Evolutionary conservation across 192 early-diverging fungal species (phyloP).

Genomic region (Entomortierella parvispora): DNA sequence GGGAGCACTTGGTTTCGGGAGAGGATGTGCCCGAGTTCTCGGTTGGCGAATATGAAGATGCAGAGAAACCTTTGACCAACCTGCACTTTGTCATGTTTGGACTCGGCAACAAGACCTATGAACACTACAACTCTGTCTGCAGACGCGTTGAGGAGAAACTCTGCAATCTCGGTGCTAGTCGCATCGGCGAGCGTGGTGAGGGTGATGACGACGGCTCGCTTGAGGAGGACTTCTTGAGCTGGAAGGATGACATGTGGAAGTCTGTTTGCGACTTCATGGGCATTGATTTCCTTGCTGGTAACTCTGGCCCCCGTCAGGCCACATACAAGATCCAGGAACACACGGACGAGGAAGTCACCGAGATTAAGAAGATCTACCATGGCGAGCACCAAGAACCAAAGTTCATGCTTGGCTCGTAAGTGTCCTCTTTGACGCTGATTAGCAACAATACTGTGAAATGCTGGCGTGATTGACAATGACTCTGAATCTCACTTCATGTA

Average conservation of each 20-base stretch:
- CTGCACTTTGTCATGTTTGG: conserved; percentile 81
- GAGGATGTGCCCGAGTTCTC: conserved; percentile 77
- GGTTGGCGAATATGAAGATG: conserved; percentile 64
- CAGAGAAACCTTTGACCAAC: conserved; percentile 62
- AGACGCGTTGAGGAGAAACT: conserved; percentile 76
- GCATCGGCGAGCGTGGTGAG: conserved; percentile 85
- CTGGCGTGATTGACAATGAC: not conserved
- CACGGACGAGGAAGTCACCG: conserved; percentile 29
- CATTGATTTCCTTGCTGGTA: conserved; percentile 60
- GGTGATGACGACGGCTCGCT: conserved; percentile 97
- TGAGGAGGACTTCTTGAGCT: conserved; percentile 96
- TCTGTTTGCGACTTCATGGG: conserved; percentile 79
- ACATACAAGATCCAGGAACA: conserved; percentile 67
- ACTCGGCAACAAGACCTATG: conserved; percentile 92
- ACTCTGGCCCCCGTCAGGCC: conserved; percentile 52
- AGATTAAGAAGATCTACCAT: conserved; percentile 55
- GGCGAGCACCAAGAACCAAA: conserved; percentile 61
- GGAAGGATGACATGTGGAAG: conserved; percentile 91
- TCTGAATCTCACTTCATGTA: conserved; percentile 20
- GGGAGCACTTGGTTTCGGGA: conserved; percentile 80
- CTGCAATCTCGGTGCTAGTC: conserved; percentile 74
- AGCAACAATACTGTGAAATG: not conserved
- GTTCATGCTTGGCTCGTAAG: conserved; percentile 52
- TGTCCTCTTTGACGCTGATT: not conserved
- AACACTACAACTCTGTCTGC: conserved; percentile 88